Evolutionary conservation across 2,329 filamentous ascomycete species (phyloP).

Genomic region (Verruconis gallopava): DNA sequence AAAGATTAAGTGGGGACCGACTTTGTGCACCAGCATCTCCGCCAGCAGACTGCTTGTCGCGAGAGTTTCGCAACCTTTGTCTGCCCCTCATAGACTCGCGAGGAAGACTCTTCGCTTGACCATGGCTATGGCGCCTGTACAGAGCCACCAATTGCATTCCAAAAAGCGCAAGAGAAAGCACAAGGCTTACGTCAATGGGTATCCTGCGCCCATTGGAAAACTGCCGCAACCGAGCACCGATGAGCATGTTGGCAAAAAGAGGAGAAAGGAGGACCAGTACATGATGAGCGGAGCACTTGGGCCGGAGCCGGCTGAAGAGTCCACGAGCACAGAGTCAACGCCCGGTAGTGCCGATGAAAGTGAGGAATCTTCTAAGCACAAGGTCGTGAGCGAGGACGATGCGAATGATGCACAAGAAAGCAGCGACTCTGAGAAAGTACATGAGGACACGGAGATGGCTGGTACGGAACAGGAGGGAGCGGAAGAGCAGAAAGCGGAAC

Average conservation of each 20-base stretch:
- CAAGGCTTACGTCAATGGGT: slow-evolving; percentile 18
- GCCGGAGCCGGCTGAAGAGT: background rate
- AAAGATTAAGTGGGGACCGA: slow-evolving; percentile 1
- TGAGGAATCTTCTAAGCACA: slow-evolving; percentile 11
- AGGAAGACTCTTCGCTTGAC: too few species aligned
- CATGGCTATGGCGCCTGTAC: slow-evolving; percentile 1
- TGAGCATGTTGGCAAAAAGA: slow-evolving; percentile 22
- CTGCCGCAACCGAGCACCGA: slow-evolving; percentile 22
- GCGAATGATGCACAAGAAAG: slow-evolving; percentile 15
- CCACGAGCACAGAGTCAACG: background rate
- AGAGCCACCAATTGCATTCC: slow-evolving; percentile 15
- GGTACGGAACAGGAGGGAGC: slow-evolving; percentile 24
- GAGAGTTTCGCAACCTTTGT: too few species aligned
- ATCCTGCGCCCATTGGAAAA: slow-evolving; percentile 8
- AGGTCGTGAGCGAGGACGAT: slow-evolving; percentile 12
- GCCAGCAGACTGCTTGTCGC: background rate
- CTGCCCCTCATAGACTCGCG: too few species aligned
- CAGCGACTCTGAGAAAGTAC: slow-evolving; percentile 14
- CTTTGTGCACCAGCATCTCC: background rate
- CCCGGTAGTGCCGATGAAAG: slow-evolving; percentile 14
- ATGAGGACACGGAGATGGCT: slow-evolving; percentile 26
- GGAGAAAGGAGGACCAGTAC: slow-evolving; percentile 7
- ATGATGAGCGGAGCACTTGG: background rate
- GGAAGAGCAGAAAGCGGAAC: slow-evolving; percentile 17
- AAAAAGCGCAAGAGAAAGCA: slow-evolving; percentile 39